Evolutionary conservation across 2,329 filamentous ascomycete species (phyloP), one percentile per base, ranked within the genome.

Genomic region (Calonectria pseudoturangicola): DNA sequence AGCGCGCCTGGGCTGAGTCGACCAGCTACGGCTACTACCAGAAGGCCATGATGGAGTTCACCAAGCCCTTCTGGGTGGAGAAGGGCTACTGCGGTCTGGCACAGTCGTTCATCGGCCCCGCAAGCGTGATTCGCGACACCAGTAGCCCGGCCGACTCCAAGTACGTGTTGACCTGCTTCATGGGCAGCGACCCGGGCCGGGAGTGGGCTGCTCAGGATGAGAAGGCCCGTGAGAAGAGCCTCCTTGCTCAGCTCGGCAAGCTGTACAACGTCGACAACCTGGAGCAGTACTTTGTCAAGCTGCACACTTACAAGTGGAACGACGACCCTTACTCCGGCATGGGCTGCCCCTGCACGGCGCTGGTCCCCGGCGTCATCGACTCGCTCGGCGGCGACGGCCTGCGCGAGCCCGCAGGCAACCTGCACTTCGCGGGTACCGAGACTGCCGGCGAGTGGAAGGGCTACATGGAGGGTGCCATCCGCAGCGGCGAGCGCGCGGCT

Each of bases 31-130:
- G 89, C 3, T 86, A 87, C 72, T 89, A 89, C 75, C 86, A 84
- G 63, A 91, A 91, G 77, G 85, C 85, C 7, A 88, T 91, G 66
- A 76, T 87, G 36, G 76, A 80, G 7, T 89, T 85, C 77, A 75
- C 77, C 16, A 69, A 77, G 4, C 84, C 87, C 0, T 89, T 82
- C 75, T 86, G 84, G 85, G 72, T 76, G 28, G 70, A 78, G 3
- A 71, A 68, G 0, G 85, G 86, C 0, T 83, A 87, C 43, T 88
- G 85, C 71, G 90, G 89, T 2, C 80, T 87, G 1, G 80, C 83
- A 0, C 84, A 86, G 64, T 87, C 86, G 0, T 86, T 86, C 58
- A 76, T 80, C 6, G 89, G 88, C 0, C 89, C 89, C 0, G 84
- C 84, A 3, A 79, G 81, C 3, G 84, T 89, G 0, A 82, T 84